Evolutionary conservation across 2,329 filamentous ascomycete genomes (phyloP).

Genomic region (Colletotrichum limetticola): DNA sequence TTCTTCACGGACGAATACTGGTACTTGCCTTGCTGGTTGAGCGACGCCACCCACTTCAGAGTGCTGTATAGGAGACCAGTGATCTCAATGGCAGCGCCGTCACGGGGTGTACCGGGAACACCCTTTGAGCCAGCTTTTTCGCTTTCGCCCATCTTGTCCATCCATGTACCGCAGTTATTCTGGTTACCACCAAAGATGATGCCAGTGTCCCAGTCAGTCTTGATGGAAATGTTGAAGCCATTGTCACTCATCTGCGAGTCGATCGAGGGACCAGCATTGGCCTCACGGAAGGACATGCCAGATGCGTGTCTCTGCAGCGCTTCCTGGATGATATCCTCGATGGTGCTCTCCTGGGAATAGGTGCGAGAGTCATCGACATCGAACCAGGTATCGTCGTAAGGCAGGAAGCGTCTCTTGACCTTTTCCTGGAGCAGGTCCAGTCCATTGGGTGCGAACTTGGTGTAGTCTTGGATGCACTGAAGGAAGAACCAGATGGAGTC

Average conservation of each 20-base stretch:
- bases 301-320: constrained; percentile 90
- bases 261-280: constrained; percentile 88
- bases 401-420: constrained; percentile 86
- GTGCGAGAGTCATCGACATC: constrained; percentile 81
- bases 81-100: constrained; percentile 95
- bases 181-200: constrained; percentile 96
- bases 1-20: constrained; percentile 78
- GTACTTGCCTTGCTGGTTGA: constrained; percentile 77
- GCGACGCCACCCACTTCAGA: constrained; percentile 78
- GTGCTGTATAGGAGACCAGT: constrained; percentile 93
- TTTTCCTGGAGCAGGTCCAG: constrained; percentile 77
- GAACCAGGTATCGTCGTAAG: constrained; percentile 97
- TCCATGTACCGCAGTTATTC: constrained; percentile 97
- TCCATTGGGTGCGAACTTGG: constrained; percentile 82
- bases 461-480: constrained; percentile 95
- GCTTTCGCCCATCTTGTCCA: constrained; percentile 99
- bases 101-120: constrained; percentile 93
- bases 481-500: constrained; percentile 99
- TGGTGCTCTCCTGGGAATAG: constrained; percentile 84
- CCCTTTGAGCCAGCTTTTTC: constrained; percentile 91
- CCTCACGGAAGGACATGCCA: constrained; percentile 92
- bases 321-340: constrained; percentile 93
- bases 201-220: constrained; percentile 90
- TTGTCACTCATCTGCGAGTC: constrained; percentile 93
- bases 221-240: constrained; percentile 91